Evolutionary conservation across 306 rosid genomes (phyloP).

Genomic region (Alnus rubra): DNA sequence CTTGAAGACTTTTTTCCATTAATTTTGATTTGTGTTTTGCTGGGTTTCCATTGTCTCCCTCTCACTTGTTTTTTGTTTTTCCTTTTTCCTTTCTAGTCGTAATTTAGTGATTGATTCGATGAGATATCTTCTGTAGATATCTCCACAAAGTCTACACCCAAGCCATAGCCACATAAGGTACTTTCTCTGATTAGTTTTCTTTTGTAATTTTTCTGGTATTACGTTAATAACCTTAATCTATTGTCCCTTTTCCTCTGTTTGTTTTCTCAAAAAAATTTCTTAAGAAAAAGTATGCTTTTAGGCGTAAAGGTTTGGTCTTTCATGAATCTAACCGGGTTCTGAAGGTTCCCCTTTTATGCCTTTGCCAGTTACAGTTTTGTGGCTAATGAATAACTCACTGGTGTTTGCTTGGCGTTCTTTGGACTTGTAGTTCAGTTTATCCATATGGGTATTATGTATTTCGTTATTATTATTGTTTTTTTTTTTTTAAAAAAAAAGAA

Average conservation of each 20-base stretch:
- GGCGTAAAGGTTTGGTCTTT: too few species aligned
- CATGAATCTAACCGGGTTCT: too few species aligned
- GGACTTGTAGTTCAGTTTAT: not conserved
- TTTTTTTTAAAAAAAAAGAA: not conserved
- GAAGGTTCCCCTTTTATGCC: not conserved
- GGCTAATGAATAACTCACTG: not conserved
- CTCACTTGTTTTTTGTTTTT: too few species aligned
- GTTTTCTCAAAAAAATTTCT: not conserved
- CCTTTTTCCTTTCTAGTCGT: too few species aligned
- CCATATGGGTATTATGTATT: slow-evolving; percentile 1
- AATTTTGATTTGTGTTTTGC: too few species aligned
- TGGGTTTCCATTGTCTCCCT: too few species aligned
- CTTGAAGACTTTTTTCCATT: too few species aligned
- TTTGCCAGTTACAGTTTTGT: slow-evolving; percentile 20
- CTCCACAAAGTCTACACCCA: too few species aligned
- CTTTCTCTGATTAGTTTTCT: not conserved
- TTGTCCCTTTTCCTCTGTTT: not conserved
- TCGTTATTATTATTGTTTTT: not conserved
- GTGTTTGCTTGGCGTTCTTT: not conserved
- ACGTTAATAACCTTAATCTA: not conserved
- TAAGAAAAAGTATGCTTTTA: not conserved
- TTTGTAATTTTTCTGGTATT: not conserved
- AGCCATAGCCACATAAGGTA: slow-evolving; percentile 1
- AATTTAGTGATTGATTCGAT: too few species aligned
- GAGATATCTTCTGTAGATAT: too few species aligned